These are phyloP conservation scores for Gossypium turneri DNA, from an alignment of 345 rosid genomes.

Conservation along the genomic window DNA sequence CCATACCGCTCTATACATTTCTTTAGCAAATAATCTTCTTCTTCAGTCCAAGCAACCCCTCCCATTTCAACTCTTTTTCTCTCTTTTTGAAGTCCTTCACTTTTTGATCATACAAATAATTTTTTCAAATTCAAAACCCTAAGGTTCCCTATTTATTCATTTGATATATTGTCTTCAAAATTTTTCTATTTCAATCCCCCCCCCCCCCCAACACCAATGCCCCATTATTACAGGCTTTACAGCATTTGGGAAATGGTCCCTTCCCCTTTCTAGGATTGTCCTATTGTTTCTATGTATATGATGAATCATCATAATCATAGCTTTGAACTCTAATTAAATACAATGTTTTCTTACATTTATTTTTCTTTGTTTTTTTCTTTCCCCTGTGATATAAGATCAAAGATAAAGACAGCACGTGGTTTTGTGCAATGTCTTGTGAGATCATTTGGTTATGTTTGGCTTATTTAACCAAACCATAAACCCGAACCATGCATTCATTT, in stretches of 20 bases:
- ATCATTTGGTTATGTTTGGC: too few species aligned
- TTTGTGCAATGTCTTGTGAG: too few species aligned
- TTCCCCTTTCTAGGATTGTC: conserved; percentile 20
- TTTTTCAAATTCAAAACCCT: not conserved
- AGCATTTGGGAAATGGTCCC: conserved; percentile 27
- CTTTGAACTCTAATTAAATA: not conserved
- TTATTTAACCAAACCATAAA: too few species aligned
- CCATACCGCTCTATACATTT: conserved; percentile 38
- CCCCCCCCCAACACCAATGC: not conserved
- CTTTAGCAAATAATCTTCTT: conserved; percentile 47
- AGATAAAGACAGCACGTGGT: too few species aligned
- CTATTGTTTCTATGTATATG: conserved; percentile 16
- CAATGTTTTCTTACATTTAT: not conserved
- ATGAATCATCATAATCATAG: conserved; percentile 13
- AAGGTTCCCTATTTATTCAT: not conserved
- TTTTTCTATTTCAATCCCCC: not conserved
- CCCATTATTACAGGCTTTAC: conserved; percentile 4
- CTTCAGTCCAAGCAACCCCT: conserved; percentile 38
- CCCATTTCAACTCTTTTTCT: conserved; percentile 1
- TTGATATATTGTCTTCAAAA: not conserved
- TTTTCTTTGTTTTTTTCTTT: not conserved
- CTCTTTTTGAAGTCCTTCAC: too few species aligned
- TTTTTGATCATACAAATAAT: not conserved
- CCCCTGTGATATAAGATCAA: too few species aligned
- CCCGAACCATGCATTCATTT: too few species aligned